Percentiles rank a stretch among this genome's conserved stretches.
Conservation (phyloP, 2,329 filamentous ascomycete species). For the Mycosphaerella sp. region DNA sequence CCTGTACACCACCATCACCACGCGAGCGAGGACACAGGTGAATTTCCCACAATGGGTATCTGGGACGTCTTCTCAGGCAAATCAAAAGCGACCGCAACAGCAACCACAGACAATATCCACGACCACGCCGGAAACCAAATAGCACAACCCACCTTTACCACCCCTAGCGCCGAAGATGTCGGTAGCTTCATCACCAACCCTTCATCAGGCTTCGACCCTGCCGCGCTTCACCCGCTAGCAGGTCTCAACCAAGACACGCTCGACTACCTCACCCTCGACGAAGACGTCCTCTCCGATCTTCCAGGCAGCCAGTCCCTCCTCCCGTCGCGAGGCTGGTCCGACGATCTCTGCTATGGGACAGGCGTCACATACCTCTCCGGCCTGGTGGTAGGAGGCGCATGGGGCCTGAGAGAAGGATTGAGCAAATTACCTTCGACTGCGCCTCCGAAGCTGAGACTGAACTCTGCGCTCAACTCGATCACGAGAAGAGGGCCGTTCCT, state of each 20-base stretch:
- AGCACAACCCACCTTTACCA: slow-evolving; percentile 43
- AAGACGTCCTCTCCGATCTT: slow-evolving; percentile 77
- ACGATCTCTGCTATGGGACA: slow-evolving; percentile 96
- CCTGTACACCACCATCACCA: background rate
- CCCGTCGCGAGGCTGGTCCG: slow-evolving; percentile 93
- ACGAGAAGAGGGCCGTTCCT: slow-evolving; percentile 90
- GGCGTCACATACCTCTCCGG: slow-evolving; percentile 91
- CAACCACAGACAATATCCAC: slow-evolving; percentile 38
- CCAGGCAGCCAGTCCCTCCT: slow-evolving; percentile 81
- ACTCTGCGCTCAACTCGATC: slow-evolving; percentile 89
- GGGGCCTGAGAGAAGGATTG: slow-evolving; percentile 87
- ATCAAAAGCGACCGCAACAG: slow-evolving; percentile 38
- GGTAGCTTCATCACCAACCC: slow-evolving; percentile 75
- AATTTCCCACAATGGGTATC: slow-evolving; percentile 43
- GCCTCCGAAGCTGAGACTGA: slow-evolving; percentile 84
- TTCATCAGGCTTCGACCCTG: slow-evolving; percentile 69
- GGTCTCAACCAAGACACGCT: slow-evolving; percentile 88
- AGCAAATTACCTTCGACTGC: slow-evolving; percentile 62
- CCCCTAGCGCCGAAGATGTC: slow-evolving; percentile 65
- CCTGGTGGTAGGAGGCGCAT: slow-evolving; percentile 76
- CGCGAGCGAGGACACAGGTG: background rate
- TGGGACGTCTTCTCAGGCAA: slow-evolving; percentile 58
- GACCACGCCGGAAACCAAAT: slow-evolving; percentile 31
- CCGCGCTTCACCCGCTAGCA: slow-evolving; percentile 84
- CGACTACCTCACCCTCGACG: slow-evolving; percentile 92